Base-by-base conservation (phyloP, 768 basidiomycete genomes). In the Kwoniella dendrophila region DNA sequence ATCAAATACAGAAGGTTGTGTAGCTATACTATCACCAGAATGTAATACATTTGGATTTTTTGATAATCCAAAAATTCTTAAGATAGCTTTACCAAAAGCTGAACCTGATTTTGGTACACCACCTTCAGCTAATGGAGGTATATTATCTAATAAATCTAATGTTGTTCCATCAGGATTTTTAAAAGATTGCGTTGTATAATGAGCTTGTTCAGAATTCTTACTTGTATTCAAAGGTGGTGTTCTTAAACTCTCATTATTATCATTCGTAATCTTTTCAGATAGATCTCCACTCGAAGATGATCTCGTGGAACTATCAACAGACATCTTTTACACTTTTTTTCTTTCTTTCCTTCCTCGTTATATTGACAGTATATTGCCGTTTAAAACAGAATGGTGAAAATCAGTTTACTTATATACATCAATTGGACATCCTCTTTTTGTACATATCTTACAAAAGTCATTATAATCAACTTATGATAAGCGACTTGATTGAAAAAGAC, bases 1-100 rank as follows among this genome's bases (percentile, higher is more conserved):
- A 56, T 77, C 76, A 27, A 60, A 77, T 1, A 75, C 73, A 0
- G 61, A 66, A 0, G 65, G 68, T 34, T 75, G 73, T 14, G 76
- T 77, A 12, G 76, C 73, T 14, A 73, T 57, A 55, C 63, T 32
- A 50, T 32, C 30, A 18, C 50, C 59, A 16, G 29, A 38, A 16
- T 44, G 33, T 34, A 20, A 30, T 36, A 40, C 59, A 16, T 52
- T 45, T n/a, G n/a, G n/a, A n/a, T 49, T 53, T 33, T 52, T 60
- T 20, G 51, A 40, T 8, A 60, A 36, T 20, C 59, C 59, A 22
- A 60, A 24, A 4, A 60, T 36, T n/a, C 51, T 44, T 22, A 60
- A 24, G 26, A 38, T 44, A 14, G 59, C 59, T 53, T 33, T 49
- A 27, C 59, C 59, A 30, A 60, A 60, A 2, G 47, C 41, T 11